phyloP scores from a whole-genome alignment of 2,329 filamentous ascomycete genomes.

The Graphilbum ipis-grandicollis region DNA sequence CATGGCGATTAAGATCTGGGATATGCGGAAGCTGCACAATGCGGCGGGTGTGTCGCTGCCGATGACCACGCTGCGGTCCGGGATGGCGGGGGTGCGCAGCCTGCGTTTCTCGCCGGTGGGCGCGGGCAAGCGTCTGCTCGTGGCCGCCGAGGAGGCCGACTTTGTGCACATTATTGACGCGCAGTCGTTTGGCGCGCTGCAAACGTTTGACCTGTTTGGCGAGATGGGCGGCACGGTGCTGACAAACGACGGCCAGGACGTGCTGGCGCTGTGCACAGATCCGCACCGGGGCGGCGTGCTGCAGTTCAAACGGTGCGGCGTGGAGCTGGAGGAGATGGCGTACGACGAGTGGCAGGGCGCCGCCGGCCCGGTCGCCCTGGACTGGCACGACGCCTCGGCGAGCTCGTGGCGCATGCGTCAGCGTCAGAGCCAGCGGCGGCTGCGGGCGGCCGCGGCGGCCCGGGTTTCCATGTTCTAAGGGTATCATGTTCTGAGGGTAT shows the following conservation, averaged over 20 bases:
- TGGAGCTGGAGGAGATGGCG: constrained; percentile 11
- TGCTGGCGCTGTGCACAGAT: constrained; percentile 55
- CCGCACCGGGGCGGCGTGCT: constrained; percentile 47
- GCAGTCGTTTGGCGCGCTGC: constrained; percentile 43
- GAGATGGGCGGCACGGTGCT: constrained; percentile 55
- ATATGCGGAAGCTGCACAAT: constrained; percentile 50
- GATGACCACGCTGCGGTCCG: constrained; percentile 38
- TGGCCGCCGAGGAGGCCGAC: constrained; percentile 63
- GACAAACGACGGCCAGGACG: constrained; percentile 45
- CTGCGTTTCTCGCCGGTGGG: constrained; percentile 57
- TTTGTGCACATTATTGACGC: constrained; percentile 55
- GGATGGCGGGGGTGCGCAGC: constrained; percentile 52
- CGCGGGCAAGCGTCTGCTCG: constrained; percentile 46
- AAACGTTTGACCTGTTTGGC: constrained; percentile 58
- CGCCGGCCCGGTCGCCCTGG: background rate
- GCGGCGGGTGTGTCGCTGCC: constrained; percentile 29
- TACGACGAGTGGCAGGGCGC: constrained; percentile 9
- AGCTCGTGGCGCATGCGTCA: background rate
- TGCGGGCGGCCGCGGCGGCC: no score
- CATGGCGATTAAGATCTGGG: constrained; percentile 56
- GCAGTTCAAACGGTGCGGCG: constrained; percentile 35
- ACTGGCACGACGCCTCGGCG: constrained; percentile 3
- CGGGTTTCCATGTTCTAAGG: no score
- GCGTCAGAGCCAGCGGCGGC: background rate
- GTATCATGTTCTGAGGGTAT: no score